phyloP scores from a whole-genome alignment of 2,329 filamentous ascomycete species.

The Lasiodiplodia theobromae region DNA sequence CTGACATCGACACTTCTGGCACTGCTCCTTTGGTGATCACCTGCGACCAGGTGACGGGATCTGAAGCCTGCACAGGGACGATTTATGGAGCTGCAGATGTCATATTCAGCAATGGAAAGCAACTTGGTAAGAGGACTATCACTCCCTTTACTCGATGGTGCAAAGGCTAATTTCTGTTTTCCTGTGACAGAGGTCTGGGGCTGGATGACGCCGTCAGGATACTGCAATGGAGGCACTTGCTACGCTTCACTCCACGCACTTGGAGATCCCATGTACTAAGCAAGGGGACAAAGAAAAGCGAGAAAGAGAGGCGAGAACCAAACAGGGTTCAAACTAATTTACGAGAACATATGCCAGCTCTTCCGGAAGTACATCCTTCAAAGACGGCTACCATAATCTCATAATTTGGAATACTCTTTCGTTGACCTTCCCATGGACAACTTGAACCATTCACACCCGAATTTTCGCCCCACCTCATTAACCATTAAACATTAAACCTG shows the following conservation, averaged over 20 bases:
- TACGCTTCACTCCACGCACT: neutral
- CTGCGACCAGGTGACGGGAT: neutral
- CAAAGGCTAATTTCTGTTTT: neutral
- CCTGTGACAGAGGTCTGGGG: neutral
- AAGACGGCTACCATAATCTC: too few relatives aligned
- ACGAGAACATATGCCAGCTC: too few relatives aligned
- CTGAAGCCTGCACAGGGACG: neutral
- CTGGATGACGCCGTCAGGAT: conserved; percentile 7
- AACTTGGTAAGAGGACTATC: neutral
- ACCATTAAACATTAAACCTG: too few relatives aligned
- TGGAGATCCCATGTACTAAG: neutral
- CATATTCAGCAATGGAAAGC: neutral
- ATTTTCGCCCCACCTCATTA: too few relatives aligned
- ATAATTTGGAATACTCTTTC: too few relatives aligned
- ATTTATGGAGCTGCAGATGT: neutral
- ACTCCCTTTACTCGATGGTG: neutral
- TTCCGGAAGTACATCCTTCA: too few relatives aligned
- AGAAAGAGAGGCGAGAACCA: too few relatives aligned
- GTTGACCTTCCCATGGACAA: too few relatives aligned
- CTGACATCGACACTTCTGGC: neutral
- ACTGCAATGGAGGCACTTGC: neutral
- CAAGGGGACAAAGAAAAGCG: too few relatives aligned
- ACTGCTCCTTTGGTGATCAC: neutral
- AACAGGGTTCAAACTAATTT: too few relatives aligned
- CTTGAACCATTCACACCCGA: too few relatives aligned